A percentile compares a stretch with the other conserved stretches of the same genome.
Conservation (phyloP, 1,284 basidiomycete species). For the Boletus semigastroideus region DNA sequence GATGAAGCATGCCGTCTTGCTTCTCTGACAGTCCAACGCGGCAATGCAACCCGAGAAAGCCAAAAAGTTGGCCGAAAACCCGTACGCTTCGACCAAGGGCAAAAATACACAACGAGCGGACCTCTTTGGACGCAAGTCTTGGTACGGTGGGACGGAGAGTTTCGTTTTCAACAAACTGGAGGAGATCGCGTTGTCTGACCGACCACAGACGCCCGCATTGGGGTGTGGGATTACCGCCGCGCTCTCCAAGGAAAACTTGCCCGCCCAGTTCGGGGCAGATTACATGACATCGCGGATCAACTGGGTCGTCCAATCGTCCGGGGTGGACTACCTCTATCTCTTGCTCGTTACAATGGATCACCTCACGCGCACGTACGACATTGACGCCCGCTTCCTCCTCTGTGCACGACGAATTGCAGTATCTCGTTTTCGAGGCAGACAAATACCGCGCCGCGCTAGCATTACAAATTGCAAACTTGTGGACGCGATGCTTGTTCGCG, state of each 20-base stretch:
- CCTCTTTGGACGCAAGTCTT: slow-evolving; percentile 81
- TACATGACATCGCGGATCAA: slow-evolving; percentile 98
- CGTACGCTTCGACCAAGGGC: slow-evolving; percentile 95
- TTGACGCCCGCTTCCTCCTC: slow-evolving; percentile 91
- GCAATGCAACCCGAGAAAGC: slow-evolving; percentile 80
- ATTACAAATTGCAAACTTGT: slow-evolving; percentile 93
- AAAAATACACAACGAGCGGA: slow-evolving; percentile 74
- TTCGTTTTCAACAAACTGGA: slow-evolving; percentile 99
- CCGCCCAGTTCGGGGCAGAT: slow-evolving; percentile 74
- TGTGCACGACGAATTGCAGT: slow-evolving; percentile 98
- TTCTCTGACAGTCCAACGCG: slow-evolving; percentile 87
- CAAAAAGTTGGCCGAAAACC: slow-evolving; percentile 76
- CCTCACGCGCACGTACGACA: slow-evolving; percentile 78
- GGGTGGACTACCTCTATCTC: slow-evolving; percentile 97
- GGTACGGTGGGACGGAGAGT: slow-evolving; percentile 97
- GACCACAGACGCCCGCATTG: slow-evolving; percentile 89
- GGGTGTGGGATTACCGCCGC: slow-evolving; percentile 95
- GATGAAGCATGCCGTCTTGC: slow-evolving; percentile 88
- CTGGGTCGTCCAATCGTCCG: slow-evolving; percentile 99
- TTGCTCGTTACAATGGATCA: slow-evolving; percentile 96
- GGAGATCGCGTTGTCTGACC: slow-evolving; percentile 86
- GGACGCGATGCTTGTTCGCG: slow-evolving; percentile 93
- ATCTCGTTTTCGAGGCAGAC: slow-evolving; percentile 89
- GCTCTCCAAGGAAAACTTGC: slow-evolving; percentile 86
- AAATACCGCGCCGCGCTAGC: slow-evolving; percentile 89